Percentiles rank a stretch among this genome's conserved stretches.
phyloP scores from a whole-genome alignment of 352 stramenopile genomes.

The Hyaloperonospora arabidopsidis region DNA sequence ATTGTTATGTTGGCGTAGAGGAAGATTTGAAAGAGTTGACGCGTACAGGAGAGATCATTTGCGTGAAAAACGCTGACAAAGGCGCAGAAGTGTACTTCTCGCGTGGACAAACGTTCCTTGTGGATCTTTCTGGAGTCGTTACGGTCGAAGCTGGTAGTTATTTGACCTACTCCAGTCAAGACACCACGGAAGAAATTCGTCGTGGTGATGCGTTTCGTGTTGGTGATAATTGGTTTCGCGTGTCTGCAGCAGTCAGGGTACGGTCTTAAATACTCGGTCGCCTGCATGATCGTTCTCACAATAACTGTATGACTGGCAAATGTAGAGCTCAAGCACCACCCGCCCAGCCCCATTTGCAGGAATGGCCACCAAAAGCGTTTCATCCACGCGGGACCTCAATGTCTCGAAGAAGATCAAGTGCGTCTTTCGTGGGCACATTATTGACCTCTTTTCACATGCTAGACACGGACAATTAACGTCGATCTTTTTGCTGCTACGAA shows the following conservation, averaged over 20 bases:
- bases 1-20: conserved; percentile 75
- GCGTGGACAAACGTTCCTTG: conserved; percentile 53
- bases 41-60: conserved; percentile 73
- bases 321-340: conserved; percentile 51
- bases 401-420: conserved; percentile 77
- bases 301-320: not conserved
- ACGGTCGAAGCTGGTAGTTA: conserved; percentile 72
- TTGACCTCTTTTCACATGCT: not conserved
- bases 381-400: conserved; percentile 69
- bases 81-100: conserved; percentile 74
- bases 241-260: conserved; percentile 71
- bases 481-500: conserved; percentile 1
- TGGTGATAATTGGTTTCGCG: conserved; percentile 76
- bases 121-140: conserved; percentile 60
- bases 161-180: conserved; percentile 52
- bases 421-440: not conserved
- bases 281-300: not conserved
- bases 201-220: conserved; percentile 65
- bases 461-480: too few species aligned
- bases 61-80: conserved; percentile 76
- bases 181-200: conserved; percentile 61
- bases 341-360: conserved; percentile 58
- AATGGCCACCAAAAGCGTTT: conserved; percentile 69
- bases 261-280: not conserved
- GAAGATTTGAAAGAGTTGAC: conserved; percentile 68